Base-by-base conservation (phyloP, 2,329 filamentous ascomycete genomes). In the Verticillium isaacii region DNA sequence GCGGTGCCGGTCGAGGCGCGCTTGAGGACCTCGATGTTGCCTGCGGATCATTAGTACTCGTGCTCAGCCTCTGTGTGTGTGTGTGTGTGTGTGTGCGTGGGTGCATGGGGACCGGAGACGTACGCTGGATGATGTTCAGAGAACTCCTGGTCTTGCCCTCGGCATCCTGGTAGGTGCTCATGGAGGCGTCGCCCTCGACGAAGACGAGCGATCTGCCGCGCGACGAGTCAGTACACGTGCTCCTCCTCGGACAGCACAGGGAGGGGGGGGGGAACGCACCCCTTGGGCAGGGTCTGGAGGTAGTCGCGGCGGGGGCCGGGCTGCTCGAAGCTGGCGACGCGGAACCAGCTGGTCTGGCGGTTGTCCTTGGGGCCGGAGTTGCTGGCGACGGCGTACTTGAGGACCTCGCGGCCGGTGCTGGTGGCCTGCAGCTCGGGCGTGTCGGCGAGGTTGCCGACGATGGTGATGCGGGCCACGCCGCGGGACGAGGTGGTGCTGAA, bases 281-380 rank as follows among this genome's bases (percentile, higher is more conserved):
- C 94, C 82, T 97, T 98, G 60, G 87, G 86, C 75, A 97, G 77
- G 70, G 77, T 80, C 71, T 91, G 78, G 68, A 97, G 74, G 71
- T 85, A 89, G 65, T 97, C 91, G 71, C 89, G 88, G 73, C 84
- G 81, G 58, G 84, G 76, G 14, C 89, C 91, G 66, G 91, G 87
- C 15, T 80, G 78, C 59, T 79, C 69, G 74, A 98, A 98, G 78
- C 83, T 87, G 37, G 87, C 82, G 61, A 98, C 82, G 62, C 83
- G 84, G 83, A 96, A 98, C 90, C 91, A 98, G 81, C 89, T 95
- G 34, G 90, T 91, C 73, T 87, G 84, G 72, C 86, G 82, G 76
- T 91, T 90, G 17, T 94, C 89, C 66, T 78, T 80, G 64, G 81
- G 77, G 15, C 92, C 92, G 63, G 74, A 75, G 74, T 80, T 88